Evolutionary conservation across 306 rosid genomes (phyloP).

Genomic region (Dryas alaskensis): DNA sequence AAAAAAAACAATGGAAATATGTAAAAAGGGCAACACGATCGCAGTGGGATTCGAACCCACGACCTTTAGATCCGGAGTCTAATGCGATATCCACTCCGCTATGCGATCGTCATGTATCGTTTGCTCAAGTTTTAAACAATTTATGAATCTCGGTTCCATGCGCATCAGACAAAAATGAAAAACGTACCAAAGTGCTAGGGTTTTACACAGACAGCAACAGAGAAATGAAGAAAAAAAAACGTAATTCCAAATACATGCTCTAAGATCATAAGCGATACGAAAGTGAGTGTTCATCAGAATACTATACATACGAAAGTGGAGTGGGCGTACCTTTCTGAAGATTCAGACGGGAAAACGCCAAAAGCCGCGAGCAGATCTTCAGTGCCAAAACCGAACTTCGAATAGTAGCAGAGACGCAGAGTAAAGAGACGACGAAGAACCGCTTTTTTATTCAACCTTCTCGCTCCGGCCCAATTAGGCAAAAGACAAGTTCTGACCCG

Average conservation of each 20-base stretch:
- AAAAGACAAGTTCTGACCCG: background rate
- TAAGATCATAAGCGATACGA: background rate
- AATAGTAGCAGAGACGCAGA: background rate
- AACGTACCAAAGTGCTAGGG: conserved; percentile 1
- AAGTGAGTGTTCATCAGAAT: background rate
- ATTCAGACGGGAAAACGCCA: conserved; percentile 15
- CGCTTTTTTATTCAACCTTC: background rate
- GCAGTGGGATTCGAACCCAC: conserved; percentile 99
- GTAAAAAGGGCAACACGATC: conserved; percentile 35
- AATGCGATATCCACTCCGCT: conserved; percentile 99
- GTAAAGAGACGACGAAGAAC: background rate
- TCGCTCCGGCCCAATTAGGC: background rate
- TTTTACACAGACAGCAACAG: background rate
- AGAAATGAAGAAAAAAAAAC: background rate
- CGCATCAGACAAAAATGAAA: background rate
- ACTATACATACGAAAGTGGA: background rate
- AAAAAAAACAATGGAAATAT: background rate
- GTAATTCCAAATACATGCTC: background rate
- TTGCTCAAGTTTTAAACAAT: background rate
- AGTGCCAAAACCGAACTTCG: background rate
- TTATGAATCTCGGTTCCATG: background rate
- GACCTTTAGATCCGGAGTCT: conserved; percentile 99
- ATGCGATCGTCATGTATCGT: conserved; percentile 47
- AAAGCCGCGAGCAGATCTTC: conserved; percentile 18
- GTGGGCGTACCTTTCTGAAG: conserved; percentile 13